Evolutionary conservation across 441 rosid genomes (phyloP), one percentile per base, ranked within the genome.

Genomic region (Sinapis alba): DNA sequence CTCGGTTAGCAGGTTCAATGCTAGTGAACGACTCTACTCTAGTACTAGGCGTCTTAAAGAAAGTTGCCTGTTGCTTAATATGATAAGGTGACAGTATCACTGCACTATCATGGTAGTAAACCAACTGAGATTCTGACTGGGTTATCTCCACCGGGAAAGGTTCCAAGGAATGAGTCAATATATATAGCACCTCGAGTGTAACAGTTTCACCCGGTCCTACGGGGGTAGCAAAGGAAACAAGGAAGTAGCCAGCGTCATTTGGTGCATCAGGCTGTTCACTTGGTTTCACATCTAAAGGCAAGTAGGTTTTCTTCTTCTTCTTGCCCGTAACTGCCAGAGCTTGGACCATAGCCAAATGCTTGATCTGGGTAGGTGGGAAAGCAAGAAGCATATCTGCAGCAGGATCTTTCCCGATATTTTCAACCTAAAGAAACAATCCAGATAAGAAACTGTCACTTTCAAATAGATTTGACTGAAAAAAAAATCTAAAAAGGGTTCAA

Each of bases 81-180:
- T 58, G 85, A 84, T 93, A 92, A 0, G 96, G 98, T 10, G 97
- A 96, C 82, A 94, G 78, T 51, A 92, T 72, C 19, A 86, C 32
- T 1, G 98, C 96, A 78, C 92, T 89, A 69, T 96, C 98, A 43
- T 77, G 92, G 75, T 84, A 94, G 82, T 86, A 86, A 67, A 94
- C 99, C 81, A 94, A 77, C 86, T 96, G 99, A 43, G 98, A 80
- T 64, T 96, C 99, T 64, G 95, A 87, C 79, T 96, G 98, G 72
- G 96, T 82, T 76, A 94, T 96, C 87, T 94, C 99, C 72, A 81
- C 75, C 0, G 98, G 99, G 81, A 92, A 96, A 79, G 99, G 98
- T 61, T 96, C 98, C 72, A 89, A 82, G 66, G 90, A 89, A 79
- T 89, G 97, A 4, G 98, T 89, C 80, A 90, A 74, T 27, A 86